Percentiles rank a stretch among this genome's conserved stretches.
phyloP scores from a whole-genome alignment of 208 protist species.

The Lotmaria passim region DNA sequence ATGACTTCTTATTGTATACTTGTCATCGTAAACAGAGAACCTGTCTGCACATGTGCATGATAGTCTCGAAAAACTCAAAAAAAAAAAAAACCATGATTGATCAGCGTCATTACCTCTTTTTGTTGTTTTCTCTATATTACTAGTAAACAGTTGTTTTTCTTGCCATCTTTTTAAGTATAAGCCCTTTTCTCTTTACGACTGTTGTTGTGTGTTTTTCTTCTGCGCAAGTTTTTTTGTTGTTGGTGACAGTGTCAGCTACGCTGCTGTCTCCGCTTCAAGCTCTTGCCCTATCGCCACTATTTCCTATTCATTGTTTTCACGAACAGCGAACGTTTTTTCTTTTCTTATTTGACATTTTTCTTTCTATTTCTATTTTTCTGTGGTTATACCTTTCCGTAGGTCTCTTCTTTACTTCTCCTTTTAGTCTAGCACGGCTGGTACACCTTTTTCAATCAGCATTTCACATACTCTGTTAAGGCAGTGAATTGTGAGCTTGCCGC shows the following conservation, averaged over 20 bases:
- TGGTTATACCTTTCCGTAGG: no score
- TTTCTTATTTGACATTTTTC: background rate
- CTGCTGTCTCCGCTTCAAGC: background rate
- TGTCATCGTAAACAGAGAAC: background rate
- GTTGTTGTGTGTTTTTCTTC: background rate
- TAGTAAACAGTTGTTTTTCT: no score
- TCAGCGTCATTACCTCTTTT: no score
- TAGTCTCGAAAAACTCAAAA: slow-evolving; percentile 4
- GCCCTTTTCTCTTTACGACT: background rate
- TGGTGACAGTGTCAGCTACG: background rate
- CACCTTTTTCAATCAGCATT: background rate
- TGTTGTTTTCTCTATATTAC: no score
- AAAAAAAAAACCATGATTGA: no score
- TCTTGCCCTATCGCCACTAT: no score
- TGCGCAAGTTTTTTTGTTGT: background rate
- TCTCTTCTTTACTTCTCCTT: background rate
- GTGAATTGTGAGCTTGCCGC: background rate
- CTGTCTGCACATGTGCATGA: slow-evolving; percentile 2
- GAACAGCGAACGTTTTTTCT: background rate
- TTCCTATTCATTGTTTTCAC: slow-evolving; percentile 3
- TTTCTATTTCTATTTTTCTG: background rate
- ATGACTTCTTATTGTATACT: background rate
- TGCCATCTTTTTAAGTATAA: no score
- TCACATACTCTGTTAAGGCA: background rate
- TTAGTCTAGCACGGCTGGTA: background rate